Base-by-base conservation (phyloP, 1,139 yeast species). In the Candida freyschussii region DNA sequence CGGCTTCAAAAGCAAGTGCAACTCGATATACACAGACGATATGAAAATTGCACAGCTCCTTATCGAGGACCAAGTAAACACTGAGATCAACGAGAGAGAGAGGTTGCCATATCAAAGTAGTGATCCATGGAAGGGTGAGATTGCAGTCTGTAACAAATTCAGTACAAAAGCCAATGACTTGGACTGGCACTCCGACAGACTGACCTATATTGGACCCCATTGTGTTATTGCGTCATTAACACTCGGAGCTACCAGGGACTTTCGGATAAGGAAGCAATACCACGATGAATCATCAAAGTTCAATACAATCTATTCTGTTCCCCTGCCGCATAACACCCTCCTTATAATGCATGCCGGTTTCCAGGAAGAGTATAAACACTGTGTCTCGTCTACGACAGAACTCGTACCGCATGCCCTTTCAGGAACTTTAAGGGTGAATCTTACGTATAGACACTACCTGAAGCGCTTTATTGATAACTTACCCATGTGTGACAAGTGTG, bases 271-370 rank as follows among this genome's bases (percentile, higher is more conserved):
- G 42, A 61, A 65, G 45, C 57, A 54, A 32, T 65, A 61, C 39
- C 13, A 27, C 20, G 33, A 30, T 17, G 45, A 36, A 28, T 51
- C 36, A 33, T 19, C 44, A 36, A 40, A 41, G 34, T 43, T 47
- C 26, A 47, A 26, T 46, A 40, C 61, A 0, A 66, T 69, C 11
- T 63, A 63, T 40, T 69, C 80, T 12, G 60, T 80, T 3, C 77
- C 73, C 16, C 49, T 78, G 4, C 80, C 83, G 0, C 84, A 81
- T 52, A 81, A 81, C 46, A 65, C 82, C 9, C 53, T 82, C 33
- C 47, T 81, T 3, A 55, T 82, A 5, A 81, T 82, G 93, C 76
- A 77, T 42, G 81, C 85, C 1, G 85, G 85, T 1, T 76, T 83
- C 41, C 93, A 82, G 51, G 93, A 82, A 44, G 71, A 71, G 29